Evolutionary conservation across 768 basidiomycete genomes (phyloP).

Genomic region (Panaeolus papilionaceus): DNA sequence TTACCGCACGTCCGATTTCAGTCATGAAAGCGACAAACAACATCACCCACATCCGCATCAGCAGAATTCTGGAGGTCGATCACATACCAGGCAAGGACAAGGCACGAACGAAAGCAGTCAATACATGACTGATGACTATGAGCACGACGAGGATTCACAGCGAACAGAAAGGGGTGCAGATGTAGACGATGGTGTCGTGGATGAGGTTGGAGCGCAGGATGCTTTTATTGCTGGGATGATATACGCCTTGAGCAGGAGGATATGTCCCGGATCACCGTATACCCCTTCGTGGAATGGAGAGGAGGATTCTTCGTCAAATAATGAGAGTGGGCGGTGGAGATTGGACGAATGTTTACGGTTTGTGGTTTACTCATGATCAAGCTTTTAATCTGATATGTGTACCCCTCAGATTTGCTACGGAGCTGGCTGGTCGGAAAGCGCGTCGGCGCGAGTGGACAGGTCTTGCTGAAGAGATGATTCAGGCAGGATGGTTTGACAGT

Average conservation of each 20-base stretch:
- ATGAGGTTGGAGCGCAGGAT: constrained; percentile 81
- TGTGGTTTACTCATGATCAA: constrained; percentile 22
- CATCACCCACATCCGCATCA: constrained; percentile 27
- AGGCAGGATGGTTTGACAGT: constrained; percentile 76
- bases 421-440: constrained; percentile 80
- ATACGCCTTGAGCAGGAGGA: constrained; percentile 73
- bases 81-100: constrained; percentile 32
- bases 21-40: constrained; percentile 32
- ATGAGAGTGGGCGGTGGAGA: constrained; percentile 67
- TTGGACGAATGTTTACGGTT: constrained; percentile 85
- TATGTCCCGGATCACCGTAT: constrained; percentile 81
- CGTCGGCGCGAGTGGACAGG: constrained; percentile 67
- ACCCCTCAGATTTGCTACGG: constrained; percentile 75
- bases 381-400: not conserved
- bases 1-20: constrained; percentile 36
- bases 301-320: constrained; percentile 41
- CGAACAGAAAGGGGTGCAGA: constrained; percentile 59
- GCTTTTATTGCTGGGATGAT: constrained; percentile 92
- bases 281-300: constrained; percentile 58
- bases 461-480: constrained; percentile 74
- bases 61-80: constrained; percentile 21
- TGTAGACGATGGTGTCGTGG: constrained; percentile 52
- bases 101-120: constrained; percentile 37
- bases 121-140: constrained; percentile 45
- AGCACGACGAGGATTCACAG: constrained; percentile 58